Evolutionary conservation across 805 yeast genomes (phyloP).

Genomic region (Cyberlindnera japonica): DNA sequence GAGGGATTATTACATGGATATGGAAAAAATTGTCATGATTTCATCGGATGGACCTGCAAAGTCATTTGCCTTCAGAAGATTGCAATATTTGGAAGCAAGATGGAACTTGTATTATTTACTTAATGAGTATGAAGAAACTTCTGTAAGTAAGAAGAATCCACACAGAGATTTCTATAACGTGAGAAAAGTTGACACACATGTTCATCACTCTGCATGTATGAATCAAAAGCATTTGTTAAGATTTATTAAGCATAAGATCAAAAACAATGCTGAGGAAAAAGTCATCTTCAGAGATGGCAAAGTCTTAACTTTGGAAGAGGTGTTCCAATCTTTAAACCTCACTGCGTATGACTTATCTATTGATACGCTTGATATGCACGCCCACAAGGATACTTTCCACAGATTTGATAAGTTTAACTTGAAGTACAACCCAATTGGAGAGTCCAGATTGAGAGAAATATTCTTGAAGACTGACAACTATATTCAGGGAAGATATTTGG

Average conservation of each 20-base stretch:
- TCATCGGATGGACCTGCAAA: constrained; percentile 96
- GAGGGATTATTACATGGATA: constrained; percentile 79
- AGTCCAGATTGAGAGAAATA: constrained; percentile 93
- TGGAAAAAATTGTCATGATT: constrained; percentile 66
- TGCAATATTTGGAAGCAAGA: constrained; percentile 92
- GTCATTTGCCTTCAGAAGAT: constrained; percentile 90
- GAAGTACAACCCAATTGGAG: constrained; percentile 97
- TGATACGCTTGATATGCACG: constrained; percentile 98
- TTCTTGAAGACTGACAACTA: constrained; percentile 94
- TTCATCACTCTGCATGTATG: constrained; percentile 99
- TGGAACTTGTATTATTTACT: constrained; percentile 88
- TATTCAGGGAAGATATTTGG: constrained; percentile 82
- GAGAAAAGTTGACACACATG: constrained; percentile 96
- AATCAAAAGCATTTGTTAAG: constrained; percentile 94
- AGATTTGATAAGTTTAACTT: constrained; percentile 95
- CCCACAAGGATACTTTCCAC: constrained; percentile 97
- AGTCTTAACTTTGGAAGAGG: constrained; percentile 80
- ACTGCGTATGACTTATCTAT: constrained; percentile 94
- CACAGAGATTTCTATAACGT: constrained; percentile 25
- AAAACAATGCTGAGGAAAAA: constrained; percentile 79
- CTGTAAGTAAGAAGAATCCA: constrained; percentile 81
- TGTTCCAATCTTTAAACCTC: constrained; percentile 82
- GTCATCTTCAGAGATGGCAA: constrained; percentile 94
- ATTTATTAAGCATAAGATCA: constrained; percentile 90
- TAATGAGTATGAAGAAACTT: constrained; percentile 89